Conservation (phyloP, 2,329 filamentous ascomycete species). For the Penicillium olsonii region DNA sequence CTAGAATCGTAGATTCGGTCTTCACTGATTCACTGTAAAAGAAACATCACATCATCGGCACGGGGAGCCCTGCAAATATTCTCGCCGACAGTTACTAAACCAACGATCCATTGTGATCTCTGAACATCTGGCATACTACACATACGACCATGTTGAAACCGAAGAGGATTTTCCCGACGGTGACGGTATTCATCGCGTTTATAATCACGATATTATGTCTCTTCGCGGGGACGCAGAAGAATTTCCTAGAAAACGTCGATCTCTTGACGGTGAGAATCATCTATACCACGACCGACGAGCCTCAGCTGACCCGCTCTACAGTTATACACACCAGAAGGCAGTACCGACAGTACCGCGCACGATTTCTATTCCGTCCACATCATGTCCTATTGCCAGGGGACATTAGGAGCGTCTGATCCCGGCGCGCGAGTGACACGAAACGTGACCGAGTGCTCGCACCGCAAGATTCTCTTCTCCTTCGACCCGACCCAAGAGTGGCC, state of each 20-base stretch:
- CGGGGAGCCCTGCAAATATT: background rate
- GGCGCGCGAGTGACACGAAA: conserved; percentile 48
- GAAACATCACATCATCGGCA: background rate
- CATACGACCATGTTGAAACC: conserved; percentile 15
- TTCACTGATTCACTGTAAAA: background rate
- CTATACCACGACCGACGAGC: no score
- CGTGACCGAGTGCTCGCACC: conserved; percentile 57
- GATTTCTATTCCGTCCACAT: conserved; percentile 65
- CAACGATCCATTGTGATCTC: background rate
- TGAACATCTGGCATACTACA: background rate
- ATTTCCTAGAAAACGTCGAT: conserved; percentile 59
- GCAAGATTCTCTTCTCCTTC: conserved; percentile 58
- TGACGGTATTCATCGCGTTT: conserved; percentile 56
- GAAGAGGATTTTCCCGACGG: conserved; percentile 47
- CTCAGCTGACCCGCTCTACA: conserved; percentile 39
- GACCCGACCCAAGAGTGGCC: conserved; percentile 55
- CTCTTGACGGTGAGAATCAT: conserved; percentile 54
- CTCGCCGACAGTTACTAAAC: background rate
- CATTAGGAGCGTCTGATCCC: conserved; percentile 35
- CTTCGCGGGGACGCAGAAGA: conserved; percentile 60
- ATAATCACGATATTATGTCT: conserved; percentile 62
- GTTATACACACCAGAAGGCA: conserved; percentile 39
- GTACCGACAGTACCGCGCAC: conserved; percentile 54
- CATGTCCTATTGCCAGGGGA: conserved; percentile 60
- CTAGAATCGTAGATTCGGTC: conserved; percentile 2